phyloP scores from a whole-genome alignment of 179 eudicot genomes.

The Spergularia azorica region DNA sequence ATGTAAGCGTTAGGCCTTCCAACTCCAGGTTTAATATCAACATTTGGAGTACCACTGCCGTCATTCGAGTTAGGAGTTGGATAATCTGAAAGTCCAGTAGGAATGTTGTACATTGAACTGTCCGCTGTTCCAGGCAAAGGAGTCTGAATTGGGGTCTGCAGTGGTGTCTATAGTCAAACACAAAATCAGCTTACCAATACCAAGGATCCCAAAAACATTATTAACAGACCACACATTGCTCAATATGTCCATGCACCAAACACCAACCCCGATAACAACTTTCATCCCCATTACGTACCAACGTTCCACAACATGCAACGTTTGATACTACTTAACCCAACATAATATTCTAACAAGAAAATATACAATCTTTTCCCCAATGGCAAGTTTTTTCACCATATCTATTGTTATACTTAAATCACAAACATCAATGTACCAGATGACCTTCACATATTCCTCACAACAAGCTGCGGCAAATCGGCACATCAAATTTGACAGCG shows the following conservation, averaged over 20 bases:
- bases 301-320: too few relatives aligned
- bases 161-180: conserved; percentile 54
- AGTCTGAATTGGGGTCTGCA: conserved; percentile 80
- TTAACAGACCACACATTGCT: not conserved
- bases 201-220: not conserved
- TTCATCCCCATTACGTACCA: too few relatives aligned
- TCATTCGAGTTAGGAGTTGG: conserved; percentile 50
- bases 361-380: too few relatives aligned
- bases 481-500: too few relatives aligned
- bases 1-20: conserved; percentile 87
- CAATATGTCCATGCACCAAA: not conserved
- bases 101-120: conserved; percentile 70
- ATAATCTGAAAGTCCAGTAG: conserved; percentile 76
- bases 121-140: conserved; percentile 81
- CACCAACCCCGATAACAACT: too few relatives aligned
- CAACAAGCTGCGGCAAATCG: too few relatives aligned
- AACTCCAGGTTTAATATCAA: conserved; percentile 39
- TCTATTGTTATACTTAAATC: too few relatives aligned
- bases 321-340: too few relatives aligned
- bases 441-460: too few relatives aligned
- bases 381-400: too few relatives aligned
- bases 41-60: conserved; percentile 39
- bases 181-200: not conserved
- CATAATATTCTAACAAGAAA: too few relatives aligned
- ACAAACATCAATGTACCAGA: too few relatives aligned